phyloP scores from a whole-genome alignment of 2,329 filamentous ascomycete species.

The Pseudocercospora eumusae region DNA sequence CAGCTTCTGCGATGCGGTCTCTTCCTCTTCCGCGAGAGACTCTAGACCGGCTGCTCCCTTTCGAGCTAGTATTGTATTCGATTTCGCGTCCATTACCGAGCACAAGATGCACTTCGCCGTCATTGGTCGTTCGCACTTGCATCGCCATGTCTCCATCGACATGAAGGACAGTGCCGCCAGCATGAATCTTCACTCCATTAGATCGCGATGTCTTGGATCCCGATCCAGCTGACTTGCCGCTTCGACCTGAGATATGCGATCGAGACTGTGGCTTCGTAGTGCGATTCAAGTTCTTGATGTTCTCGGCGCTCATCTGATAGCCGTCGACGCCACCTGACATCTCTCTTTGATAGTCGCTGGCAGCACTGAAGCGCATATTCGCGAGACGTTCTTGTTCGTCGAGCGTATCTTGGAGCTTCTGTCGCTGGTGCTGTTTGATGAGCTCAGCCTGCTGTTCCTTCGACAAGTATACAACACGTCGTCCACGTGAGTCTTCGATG shows the following conservation, averaged over 20 bases:
- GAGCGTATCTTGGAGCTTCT: constrained; percentile 22
- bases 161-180: constrained; percentile 33
- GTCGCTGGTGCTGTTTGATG: constrained; percentile 22
- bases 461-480: constrained; percentile 32
- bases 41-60: constrained; percentile 29
- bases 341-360: constrained; percentile 30
- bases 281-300: constrained; percentile 30
- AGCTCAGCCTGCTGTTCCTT: constrained; percentile 29
- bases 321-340: constrained; percentile 26
- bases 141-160: constrained; percentile 34
- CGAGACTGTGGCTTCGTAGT: constrained; percentile 23
- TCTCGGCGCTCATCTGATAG: constrained; percentile 35
- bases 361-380: constrained; percentile 2
- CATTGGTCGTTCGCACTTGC: constrained; percentile 31
- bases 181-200: constrained; percentile 32
- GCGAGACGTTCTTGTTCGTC: constrained; percentile 28
- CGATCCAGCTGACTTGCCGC: constrained; percentile 32
- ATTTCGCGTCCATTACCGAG: constrained; percentile 30
- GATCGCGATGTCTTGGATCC: constrained; percentile 27
- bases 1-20: constrained; percentile 30
- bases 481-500: constrained; percentile 33
- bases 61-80: constrained; percentile 29
- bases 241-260: constrained; percentile 33
- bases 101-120: constrained; percentile 32
- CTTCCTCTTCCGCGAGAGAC: constrained; percentile 20